Evolutionary conservation across 2,329 filamentous ascomycete genomes (phyloP).

Genomic region (Apiospora aurea): DNA sequence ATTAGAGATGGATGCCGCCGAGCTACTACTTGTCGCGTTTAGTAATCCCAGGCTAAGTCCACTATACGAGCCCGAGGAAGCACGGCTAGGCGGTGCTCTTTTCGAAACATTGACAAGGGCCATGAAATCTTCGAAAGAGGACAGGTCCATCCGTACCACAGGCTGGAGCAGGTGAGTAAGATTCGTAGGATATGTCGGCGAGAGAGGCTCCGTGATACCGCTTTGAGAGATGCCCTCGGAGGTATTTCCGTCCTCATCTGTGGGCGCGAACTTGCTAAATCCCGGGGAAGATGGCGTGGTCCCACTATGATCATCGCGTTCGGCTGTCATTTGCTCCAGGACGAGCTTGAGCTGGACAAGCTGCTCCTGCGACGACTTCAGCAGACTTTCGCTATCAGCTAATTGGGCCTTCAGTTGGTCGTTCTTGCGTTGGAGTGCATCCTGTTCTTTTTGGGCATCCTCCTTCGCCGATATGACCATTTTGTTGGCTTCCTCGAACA

Average conservation of each 20-base stretch:
- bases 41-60: conserved; percentile 66
- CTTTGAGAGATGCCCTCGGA: conserved; percentile 46
- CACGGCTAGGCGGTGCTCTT: conserved; percentile 65
- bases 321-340: conserved; percentile 83
- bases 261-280: conserved; percentile 70
- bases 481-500: conserved; percentile 99
- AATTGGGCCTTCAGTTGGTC: conserved; percentile 87
- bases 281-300: conserved; percentile 85
- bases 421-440: conserved; percentile 81
- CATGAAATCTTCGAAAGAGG: conserved; percentile 84
- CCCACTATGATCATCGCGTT: conserved; percentile 76
- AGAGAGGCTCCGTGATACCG: conserved; percentile 51
- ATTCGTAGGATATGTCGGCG: conserved; percentile 69
- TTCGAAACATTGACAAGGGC: conserved; percentile 75
- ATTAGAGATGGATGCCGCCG: conserved; percentile 55
- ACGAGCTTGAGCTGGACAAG: conserved; percentile 88
- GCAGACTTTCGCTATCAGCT: conserved; percentile 82
- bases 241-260: conserved; percentile 52
- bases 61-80: conserved; percentile 74
- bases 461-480: conserved; percentile 95
- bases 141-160: conserved; percentile 81
- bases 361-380: conserved; percentile 93
- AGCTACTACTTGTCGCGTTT: conserved; percentile 55
- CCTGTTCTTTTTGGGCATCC: conserved; percentile 85
- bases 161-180: conserved; percentile 86